Evolutionary conservation across 768 basidiomycete species (phyloP).

Genomic region (Lanmaoa pseudosensibilis): DNA sequence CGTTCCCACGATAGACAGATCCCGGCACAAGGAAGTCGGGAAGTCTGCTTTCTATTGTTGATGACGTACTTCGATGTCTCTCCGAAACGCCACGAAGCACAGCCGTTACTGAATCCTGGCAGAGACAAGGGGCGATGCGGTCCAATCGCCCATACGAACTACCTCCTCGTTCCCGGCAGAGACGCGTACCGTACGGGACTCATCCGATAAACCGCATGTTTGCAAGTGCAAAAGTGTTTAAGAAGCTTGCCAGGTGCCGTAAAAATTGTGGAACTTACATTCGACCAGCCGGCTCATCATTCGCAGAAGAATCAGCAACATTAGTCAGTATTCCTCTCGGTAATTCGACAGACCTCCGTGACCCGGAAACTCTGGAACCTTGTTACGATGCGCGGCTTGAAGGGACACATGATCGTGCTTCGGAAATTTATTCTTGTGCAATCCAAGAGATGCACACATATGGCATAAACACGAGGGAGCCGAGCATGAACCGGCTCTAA

Average conservation of each 20-base stretch:
- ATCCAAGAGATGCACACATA: background rate
- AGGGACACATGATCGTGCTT: conserved; percentile 3
- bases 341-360: conserved; percentile 2
- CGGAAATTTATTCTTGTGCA: conserved; percentile 1
- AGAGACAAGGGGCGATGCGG: background rate
- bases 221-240: background rate
- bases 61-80: conserved; percentile 8
- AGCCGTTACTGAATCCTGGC: conserved; percentile 1
- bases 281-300: conserved; percentile 3
- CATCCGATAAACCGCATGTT: background rate
- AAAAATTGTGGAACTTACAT: conserved; percentile 12
- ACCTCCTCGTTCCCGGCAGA: background rate
- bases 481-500: conserved; percentile 2
- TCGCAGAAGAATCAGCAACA: conserved; percentile 12
- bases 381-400: conserved; percentile 2
- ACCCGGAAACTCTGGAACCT: background rate
- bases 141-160: background rate
- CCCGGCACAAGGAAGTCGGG: conserved; percentile 22
- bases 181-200: background rate
- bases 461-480: conserved; percentile 6
- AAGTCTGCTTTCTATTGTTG: conserved; percentile 23
- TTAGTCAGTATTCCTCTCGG: conserved; percentile 19
- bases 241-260: conserved; percentile 18
- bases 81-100: conserved; percentile 28
- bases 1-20: conserved; percentile 15